These are phyloP conservation scores for Cercophora samala DNA, from an alignment of 495 filamentous ascomycete genomes.

Conservation along the genomic window DNA sequence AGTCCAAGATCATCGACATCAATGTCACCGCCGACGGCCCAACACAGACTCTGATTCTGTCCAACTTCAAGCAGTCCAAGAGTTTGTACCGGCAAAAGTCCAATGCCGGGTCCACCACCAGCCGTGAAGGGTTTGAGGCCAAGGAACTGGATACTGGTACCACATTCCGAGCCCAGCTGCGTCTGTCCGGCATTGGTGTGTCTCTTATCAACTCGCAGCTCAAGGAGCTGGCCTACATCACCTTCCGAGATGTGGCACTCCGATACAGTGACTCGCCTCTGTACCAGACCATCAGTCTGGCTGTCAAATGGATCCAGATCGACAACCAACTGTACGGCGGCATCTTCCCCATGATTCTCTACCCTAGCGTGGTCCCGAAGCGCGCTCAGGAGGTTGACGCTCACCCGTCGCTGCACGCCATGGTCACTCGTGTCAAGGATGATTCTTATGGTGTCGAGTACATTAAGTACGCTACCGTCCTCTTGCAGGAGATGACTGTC, in stretches of 20 bases:
- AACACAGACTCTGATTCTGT: constrained; percentile 87
- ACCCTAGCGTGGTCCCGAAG: constrained; percentile 98
- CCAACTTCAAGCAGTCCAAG: constrained; percentile 91
- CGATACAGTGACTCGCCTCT: constrained; percentile 88
- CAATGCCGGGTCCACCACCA: constrained; percentile 50
- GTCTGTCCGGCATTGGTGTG: constrained; percentile 85
- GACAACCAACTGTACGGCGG: constrained; percentile 98
- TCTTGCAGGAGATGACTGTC: constrained; percentile 96
- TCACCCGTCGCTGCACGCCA: constrained; percentile 88
- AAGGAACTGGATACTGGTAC: constrained; percentile 83
- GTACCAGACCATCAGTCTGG: constrained; percentile 84
- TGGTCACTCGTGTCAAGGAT: constrained; percentile 92
- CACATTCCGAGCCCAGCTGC: constrained; percentile 83
- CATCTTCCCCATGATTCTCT: constrained; percentile 95
- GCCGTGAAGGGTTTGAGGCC: constrained; percentile 76
- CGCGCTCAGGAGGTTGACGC: constrained; percentile 95
- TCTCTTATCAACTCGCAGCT: constrained; percentile 90
- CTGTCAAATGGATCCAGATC: constrained; percentile 98
- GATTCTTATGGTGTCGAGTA: constrained; percentile 97
- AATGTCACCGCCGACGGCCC: constrained; percentile 93
- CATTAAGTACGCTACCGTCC: constrained; percentile 93
- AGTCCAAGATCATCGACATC: constrained; percentile 86
- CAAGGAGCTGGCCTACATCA: constrained; percentile 89
- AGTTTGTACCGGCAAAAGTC: constrained; percentile 91
- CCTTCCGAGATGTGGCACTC: constrained; percentile 86